Evolutionary conservation across 1,139 yeast species (phyloP).

Genomic region (Magnusiomyces paraingens): DNA sequence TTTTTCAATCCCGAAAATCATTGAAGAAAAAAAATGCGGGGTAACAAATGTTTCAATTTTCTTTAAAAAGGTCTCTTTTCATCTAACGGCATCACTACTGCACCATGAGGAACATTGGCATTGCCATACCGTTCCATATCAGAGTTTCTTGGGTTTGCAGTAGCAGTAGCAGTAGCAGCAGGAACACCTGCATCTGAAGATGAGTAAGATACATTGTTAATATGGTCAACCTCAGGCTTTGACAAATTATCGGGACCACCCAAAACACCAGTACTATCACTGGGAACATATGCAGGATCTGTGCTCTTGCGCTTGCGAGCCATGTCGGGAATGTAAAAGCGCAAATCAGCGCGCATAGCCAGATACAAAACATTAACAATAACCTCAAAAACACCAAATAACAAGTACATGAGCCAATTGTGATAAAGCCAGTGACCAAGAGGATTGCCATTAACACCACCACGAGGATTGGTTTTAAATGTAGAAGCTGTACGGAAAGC

Average conservation of each 20-base stretch:
- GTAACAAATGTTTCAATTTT: background rate
- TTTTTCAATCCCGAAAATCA: background rate
- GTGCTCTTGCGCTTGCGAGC: constrained; percentile 35
- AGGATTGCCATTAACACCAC: constrained; percentile 24
- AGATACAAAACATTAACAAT: constrained; percentile 50
- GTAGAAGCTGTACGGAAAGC: constrained; percentile 52
- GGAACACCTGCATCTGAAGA: too few species aligned
- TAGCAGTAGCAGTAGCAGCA: too few species aligned
- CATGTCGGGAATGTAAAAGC: constrained; percentile 70
- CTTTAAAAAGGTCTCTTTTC: too few species aligned
- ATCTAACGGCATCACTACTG: too few species aligned
- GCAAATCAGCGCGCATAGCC: constrained; percentile 59
- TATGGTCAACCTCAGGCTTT: background rate
- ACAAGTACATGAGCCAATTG: constrained; percentile 58
- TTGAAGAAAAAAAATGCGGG: background rate
- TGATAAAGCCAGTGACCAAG: constrained; percentile 40
- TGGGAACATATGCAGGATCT: constrained; percentile 36
- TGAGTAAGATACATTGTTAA: background rate
- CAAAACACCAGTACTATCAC: background rate
- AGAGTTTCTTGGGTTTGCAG: too few species aligned
- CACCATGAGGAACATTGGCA: too few species aligned
- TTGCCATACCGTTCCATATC: too few species aligned
- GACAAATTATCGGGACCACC: background rate
- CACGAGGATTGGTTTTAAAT: constrained; percentile 37
- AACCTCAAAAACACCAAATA: constrained; percentile 62